Base-by-base conservation (phyloP, 2,329 filamentous ascomycete species). In the Fusarium zealandicum region DNA sequence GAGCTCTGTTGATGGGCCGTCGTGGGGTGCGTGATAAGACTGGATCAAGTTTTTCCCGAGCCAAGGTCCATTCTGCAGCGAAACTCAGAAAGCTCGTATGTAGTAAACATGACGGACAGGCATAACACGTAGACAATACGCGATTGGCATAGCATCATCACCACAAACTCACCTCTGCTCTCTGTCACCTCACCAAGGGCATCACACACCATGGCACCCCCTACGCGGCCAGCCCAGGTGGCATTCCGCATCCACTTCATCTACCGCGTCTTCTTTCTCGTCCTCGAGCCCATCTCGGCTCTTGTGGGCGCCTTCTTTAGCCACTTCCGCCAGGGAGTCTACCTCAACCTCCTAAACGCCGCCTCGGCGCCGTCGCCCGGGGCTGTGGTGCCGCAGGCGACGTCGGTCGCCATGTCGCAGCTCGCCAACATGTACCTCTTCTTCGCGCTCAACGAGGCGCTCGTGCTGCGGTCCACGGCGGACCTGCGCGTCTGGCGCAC, bases 391-490 rank as follows among this genome's bases (percentile, higher is more conserved):
- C 84, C 88, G 2, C 74, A 82, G 30, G 81, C 80, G 33, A 89
- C 88, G 1, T 82, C 83, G 9, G 84, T 92, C 53, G 85, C 85
- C 33, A 78, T 93, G 65, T 85, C 86, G 14, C 90, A 93, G 75
- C 82, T 93, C 27, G 88, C 88, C 36, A 93, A 92, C 73, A 78
- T 93, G 58, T 93, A 93, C 75, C 73, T 93, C 32, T 82, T 90
- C 52, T 90, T 93, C 72, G 85, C 88, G 49, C 74, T 93, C 67
- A 91, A 89, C 75, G 90, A 95, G 75, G 89, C 88, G 2, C 74
- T 92, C 18, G 86, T 93, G 11, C 80, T 93, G 60, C 86, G 90
- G 35, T 80, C 83, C 13, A 90, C 90, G 6, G 76, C 77, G 42
- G 86, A 92, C 74, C 68, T 87, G 28, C 78, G 79, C 18, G 89